Percentiles rank a stretch among this genome's conserved stretches.
Conservation (phyloP, 2,329 filamentous ascomycete species). For the Aciculosporium take region DNA sequence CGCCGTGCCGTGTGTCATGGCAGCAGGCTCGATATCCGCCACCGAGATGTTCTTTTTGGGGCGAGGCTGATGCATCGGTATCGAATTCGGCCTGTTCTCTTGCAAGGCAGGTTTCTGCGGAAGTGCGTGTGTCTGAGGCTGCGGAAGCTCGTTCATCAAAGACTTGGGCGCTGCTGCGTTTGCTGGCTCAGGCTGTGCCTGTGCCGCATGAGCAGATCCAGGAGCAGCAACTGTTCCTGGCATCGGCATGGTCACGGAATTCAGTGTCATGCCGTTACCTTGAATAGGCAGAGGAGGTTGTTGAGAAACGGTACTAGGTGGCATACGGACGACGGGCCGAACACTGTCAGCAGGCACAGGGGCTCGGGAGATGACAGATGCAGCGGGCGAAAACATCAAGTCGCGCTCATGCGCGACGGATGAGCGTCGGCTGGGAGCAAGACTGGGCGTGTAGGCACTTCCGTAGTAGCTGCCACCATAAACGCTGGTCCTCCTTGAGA, state of each 20-base stretch:
- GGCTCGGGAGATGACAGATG: slow-evolving; percentile 59
- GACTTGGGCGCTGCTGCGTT: slow-evolving; percentile 12
- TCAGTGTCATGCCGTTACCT: slow-evolving; percentile 1
- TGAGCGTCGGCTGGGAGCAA: slow-evolving; percentile 78
- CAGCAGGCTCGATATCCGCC: slow-evolving; percentile 79
- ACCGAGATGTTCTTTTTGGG: slow-evolving; percentile 91
- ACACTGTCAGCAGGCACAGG: slow-evolving; percentile 44
- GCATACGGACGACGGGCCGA: slow-evolving; percentile 70
- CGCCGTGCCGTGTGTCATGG: slow-evolving; percentile 29
- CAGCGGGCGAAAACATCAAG: slow-evolving; percentile 64
- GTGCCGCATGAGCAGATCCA: background rate
- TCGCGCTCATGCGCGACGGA: slow-evolving; percentile 58
- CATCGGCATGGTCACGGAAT: background rate
- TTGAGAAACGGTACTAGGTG: slow-evolving; percentile 42
- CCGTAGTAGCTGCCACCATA: slow-evolving; percentile 58
- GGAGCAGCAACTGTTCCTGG: background rate
- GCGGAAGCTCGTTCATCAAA: slow-evolving; percentile 38
- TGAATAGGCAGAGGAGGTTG: slow-evolving; percentile 16
- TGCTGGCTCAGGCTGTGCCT: slow-evolving; percentile 9
- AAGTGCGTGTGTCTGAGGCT: slow-evolving; percentile 43
- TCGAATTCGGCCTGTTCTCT: slow-evolving; percentile 35
- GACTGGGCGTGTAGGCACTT: slow-evolving; percentile 71
- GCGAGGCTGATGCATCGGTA: slow-evolving; percentile 83
- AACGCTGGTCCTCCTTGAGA: slow-evolving; percentile 69
- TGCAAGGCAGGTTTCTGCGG: slow-evolving; percentile 44